Evolutionary conservation across 1,139 yeast species (phyloP).

Genomic region (Pichia sp.): DNA sequence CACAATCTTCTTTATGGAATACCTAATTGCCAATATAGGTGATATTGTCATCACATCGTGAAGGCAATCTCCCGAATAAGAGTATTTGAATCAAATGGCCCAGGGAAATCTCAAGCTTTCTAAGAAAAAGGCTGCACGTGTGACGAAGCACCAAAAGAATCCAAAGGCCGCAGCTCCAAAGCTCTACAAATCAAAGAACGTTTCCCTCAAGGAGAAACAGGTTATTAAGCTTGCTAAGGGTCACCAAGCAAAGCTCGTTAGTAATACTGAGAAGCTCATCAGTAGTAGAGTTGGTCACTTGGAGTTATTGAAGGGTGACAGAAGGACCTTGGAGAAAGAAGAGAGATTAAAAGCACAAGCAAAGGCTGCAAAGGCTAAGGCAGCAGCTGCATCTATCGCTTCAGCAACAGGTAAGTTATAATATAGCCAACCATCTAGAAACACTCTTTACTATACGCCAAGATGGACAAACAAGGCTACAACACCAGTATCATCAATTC

Average conservation of each 20-base stretch:
- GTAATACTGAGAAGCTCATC: slow-evolving; percentile 73
- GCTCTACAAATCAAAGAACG: slow-evolving; percentile 61
- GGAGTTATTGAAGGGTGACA: slow-evolving; percentile 85
- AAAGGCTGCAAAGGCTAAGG: no score
- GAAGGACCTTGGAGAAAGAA: slow-evolving; percentile 68
- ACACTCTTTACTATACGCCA: no score
- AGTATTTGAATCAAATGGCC: no score
- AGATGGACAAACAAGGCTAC: no score
- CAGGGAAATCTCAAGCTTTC: slow-evolving; percentile 45
- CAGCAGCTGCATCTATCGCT: no score
- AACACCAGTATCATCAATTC: no score
- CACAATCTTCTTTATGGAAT: no score
- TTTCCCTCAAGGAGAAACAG: slow-evolving; percentile 35
- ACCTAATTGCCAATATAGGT: no score
- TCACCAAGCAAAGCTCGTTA: slow-evolving; percentile 30
- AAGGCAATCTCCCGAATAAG: no score
- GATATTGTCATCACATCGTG: no score
- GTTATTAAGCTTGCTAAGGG: slow-evolving; percentile 48
- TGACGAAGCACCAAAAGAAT: slow-evolving; percentile 46
- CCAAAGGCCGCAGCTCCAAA: slow-evolving; percentile 75
- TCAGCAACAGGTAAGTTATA: no score
- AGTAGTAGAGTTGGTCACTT: slow-evolving; percentile 94
- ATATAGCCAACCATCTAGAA: neutral
- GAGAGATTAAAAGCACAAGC: slow-evolving; percentile 21
- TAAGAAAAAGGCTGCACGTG: slow-evolving; percentile 42